Evolutionary conservation across 2,329 filamentous ascomycete species (phyloP).

Genomic region (Xylogone sp.): DNA sequence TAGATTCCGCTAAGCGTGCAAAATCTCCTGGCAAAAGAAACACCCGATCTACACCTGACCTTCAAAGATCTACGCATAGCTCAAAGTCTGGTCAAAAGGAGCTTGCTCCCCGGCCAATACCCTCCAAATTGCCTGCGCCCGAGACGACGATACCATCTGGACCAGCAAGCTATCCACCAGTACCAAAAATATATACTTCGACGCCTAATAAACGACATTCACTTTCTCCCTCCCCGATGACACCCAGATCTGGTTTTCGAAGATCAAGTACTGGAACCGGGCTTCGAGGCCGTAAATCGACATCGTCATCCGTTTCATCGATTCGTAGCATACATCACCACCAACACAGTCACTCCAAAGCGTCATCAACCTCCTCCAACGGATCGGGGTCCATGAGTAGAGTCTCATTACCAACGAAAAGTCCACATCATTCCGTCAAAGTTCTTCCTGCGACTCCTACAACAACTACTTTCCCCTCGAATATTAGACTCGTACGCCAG

Average conservation of each 20-base stretch:
- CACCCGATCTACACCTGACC: constrained; percentile 51
- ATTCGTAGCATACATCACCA: constrained; percentile 88
- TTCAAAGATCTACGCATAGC: constrained; percentile 41
- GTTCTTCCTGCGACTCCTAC: constrained; percentile 91
- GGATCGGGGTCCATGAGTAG: constrained; percentile 69
- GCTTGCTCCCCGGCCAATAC: constrained; percentile 56
- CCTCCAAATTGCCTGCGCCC: constrained; percentile 39
- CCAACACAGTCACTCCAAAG: constrained; percentile 86
- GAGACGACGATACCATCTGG: constrained; percentile 27
- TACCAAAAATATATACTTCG: constrained; percentile 34
- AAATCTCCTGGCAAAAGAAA: constrained; percentile 46
- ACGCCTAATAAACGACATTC: constrained; percentile 68
- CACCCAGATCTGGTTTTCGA: constrained; percentile 81
- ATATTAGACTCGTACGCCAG: constrained; percentile 76
- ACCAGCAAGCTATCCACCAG: constrained; percentile 25
- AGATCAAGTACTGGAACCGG: constrained; percentile 68
- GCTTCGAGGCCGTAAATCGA: constrained; percentile 88
- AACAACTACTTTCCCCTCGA: constrained; percentile 70
- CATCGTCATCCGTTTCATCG: constrained; percentile 90
- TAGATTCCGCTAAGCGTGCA: constrained; percentile 61
- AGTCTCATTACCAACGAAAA: constrained; percentile 61
- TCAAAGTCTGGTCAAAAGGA: constrained; percentile 44
- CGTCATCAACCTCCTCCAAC: constrained; percentile 85
- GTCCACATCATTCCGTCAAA: constrained; percentile 88
- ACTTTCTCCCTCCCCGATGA: constrained; percentile 80